Conservation (phyloP, 2,329 filamentous ascomycete species). For the Fusarium scirpi region DNA sequence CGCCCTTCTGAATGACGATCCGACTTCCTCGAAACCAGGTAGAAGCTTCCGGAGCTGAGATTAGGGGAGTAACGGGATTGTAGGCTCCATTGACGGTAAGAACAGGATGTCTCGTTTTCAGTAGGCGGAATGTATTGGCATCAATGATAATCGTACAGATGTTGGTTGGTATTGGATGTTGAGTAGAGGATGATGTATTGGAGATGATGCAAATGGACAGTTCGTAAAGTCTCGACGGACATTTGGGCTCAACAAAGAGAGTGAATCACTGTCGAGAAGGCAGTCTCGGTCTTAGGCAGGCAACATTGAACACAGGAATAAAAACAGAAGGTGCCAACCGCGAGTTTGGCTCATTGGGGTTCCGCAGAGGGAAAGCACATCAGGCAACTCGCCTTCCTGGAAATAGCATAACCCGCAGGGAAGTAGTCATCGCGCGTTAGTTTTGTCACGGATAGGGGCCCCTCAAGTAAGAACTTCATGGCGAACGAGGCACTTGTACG, state of each 20-base stretch:
- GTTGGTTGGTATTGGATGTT: neutral
- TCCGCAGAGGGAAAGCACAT: neutral
- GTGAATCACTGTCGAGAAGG: neutral
- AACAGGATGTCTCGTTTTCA: neutral
- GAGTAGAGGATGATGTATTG: neutral
- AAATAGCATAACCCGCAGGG: neutral
- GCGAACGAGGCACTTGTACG: neutral
- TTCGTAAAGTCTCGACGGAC: neutral
- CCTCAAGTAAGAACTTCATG: neutral
- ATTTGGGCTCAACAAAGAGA: neutral
- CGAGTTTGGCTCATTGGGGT: neutral
- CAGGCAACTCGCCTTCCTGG: neutral
- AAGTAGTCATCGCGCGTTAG: neutral
- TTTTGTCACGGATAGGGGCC: neutral
- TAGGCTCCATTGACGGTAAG: constrained; percentile 4
- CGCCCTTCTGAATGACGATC: constrained; percentile 12
- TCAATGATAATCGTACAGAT: neutral
- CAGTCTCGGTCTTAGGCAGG: neutral
- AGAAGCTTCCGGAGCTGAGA: neutral
- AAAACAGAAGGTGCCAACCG: neutral
- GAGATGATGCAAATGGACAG: neutral
- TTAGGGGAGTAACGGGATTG: neutral
- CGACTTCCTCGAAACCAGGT: constrained; percentile 9
- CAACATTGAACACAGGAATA: neutral
- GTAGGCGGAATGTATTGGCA: neutral